Percentiles rank a stretch among this genome's conserved stretches.
Evolutionary conservation across 169 alveolate genomes (phyloP).

Genomic region (Cryptosporidium andersoni): DNA sequence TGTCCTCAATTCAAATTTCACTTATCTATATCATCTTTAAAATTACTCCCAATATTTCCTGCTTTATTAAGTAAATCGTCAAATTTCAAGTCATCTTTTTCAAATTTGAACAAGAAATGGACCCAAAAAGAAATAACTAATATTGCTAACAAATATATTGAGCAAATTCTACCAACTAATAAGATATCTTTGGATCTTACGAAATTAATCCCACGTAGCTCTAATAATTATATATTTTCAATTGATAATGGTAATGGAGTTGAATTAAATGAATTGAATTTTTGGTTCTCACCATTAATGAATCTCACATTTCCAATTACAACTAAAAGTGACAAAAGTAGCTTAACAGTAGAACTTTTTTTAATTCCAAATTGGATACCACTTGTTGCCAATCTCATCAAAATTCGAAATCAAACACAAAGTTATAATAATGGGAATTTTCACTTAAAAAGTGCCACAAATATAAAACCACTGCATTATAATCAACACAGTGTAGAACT

Average conservation of each 20-base stretch:
- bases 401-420: neutral
- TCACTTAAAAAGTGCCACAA: neutral
- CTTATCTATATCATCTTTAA: conserved; percentile 23
- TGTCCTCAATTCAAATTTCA: conserved; percentile 44
- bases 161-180: conserved; percentile 12
- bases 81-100: neutral
- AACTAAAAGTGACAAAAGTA: conserved; percentile 21
- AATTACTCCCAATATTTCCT: conserved; percentile 47
- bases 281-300: conserved; percentile 69
- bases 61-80: conserved; percentile 17
- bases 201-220: neutral
- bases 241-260: conserved; percentile 10
- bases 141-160: conserved; percentile 10
- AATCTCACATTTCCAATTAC: conserved; percentile 24
- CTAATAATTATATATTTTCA: neutral
- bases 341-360: neutral
- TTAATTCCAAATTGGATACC: conserved; percentile 54
- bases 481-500: conserved; percentile 30
- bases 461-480: neutral
- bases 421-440: conserved; percentile 1
- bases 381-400: neutral
- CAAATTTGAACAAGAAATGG: conserved; percentile 6
- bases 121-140: conserved; percentile 27
- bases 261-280: conserved; percentile 18
- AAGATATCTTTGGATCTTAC: conserved; percentile 9